Percentiles rank a stretch among this genome's conserved stretches.
These are phyloP conservation scores for Trypanosoma scelopori DNA, from an alignment of 208 protist species.

Conservation along the genomic window DNA sequence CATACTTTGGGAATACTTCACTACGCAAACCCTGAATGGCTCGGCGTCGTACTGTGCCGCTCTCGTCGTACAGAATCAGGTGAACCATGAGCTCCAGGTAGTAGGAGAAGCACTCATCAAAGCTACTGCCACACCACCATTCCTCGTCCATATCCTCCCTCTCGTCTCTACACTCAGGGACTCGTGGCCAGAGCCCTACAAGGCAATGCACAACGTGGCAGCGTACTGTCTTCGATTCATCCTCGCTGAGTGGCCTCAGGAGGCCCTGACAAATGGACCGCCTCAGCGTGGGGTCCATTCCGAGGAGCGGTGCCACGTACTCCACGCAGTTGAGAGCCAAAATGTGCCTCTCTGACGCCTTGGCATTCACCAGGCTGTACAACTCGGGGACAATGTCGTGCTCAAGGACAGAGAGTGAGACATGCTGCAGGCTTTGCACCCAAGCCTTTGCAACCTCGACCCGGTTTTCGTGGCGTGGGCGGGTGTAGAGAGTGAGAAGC, in stretches of 20 bases:
- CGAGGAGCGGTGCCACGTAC: slow-evolving; percentile 38
- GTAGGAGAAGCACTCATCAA: slow-evolving; percentile 3
- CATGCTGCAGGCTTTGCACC: slow-evolving; percentile 38
- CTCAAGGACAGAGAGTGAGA: slow-evolving; percentile 33
- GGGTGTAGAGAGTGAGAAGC: slow-evolving; percentile 60
- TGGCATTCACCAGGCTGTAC: slow-evolving; percentile 61
- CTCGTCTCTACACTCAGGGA: background rate
- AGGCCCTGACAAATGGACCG: slow-evolving; percentile 59
- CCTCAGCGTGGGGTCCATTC: slow-evolving; percentile 28
- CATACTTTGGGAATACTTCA: slow-evolving; percentile 42
- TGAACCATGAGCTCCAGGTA: slow-evolving; percentile 53
- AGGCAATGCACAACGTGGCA: slow-evolving; percentile 55
- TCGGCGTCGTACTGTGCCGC: slow-evolving; percentile 42
- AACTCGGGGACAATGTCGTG: slow-evolving; percentile 66
- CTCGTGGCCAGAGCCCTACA: slow-evolving; percentile 39
- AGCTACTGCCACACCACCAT: background rate
- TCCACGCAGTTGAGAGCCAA: slow-evolving; percentile 59
- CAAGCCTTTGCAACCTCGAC: slow-evolving; percentile 47
- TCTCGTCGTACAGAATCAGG: slow-evolving; percentile 52
- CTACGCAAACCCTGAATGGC: slow-evolving; percentile 52
- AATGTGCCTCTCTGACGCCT: slow-evolving; percentile 44
- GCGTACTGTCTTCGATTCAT: slow-evolving; percentile 54
- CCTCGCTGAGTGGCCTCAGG: slow-evolving; percentile 60
- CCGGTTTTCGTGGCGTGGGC: slow-evolving; percentile 43
- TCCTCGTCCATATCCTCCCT: background rate